Conservation (phyloP, 2,329 filamentous ascomycete species). For the Graphilbum fragrans region DNA sequence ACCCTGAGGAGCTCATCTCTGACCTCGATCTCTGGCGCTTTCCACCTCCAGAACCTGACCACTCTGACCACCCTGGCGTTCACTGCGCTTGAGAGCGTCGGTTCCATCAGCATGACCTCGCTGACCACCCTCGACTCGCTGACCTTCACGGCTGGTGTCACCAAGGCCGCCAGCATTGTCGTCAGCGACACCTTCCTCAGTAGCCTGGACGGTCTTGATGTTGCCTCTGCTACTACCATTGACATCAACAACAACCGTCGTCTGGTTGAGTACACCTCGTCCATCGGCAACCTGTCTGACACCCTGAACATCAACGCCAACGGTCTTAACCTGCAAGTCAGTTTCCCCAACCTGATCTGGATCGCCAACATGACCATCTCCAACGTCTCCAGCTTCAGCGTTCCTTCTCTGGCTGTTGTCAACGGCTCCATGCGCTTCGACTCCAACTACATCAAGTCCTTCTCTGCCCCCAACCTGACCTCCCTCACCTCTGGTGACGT, state of each 20-base stretch:
- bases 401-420: conserved; percentile 61
- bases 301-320: conserved; percentile 70
- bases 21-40: conserved; percentile 52
- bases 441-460: conserved; percentile 56
- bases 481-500: conserved; percentile 45
- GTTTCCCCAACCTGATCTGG: conserved; percentile 66
- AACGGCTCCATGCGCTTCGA: conserved; percentile 77
- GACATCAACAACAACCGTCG: conserved; percentile 85
- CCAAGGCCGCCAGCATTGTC: conserved; percentile 52
- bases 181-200: conserved; percentile 81
- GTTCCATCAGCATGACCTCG: conserved; percentile 57
- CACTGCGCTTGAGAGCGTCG: conserved; percentile 50
- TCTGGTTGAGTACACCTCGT: conserved; percentile 63
- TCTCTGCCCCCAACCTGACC: conserved; percentile 61
- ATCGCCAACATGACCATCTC: conserved; percentile 73
- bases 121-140: conserved; percentile 47
- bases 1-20: conserved; percentile 51
- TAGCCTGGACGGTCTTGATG: conserved; percentile 68
- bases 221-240: conserved; percentile 59
- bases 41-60: conserved; percentile 57
- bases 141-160: conserved; percentile 41
- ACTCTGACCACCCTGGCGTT: conserved; percentile 58
- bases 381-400: conserved; percentile 62
- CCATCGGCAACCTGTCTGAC: conserved; percentile 63
- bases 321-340: conserved; percentile 55